Conservation (phyloP, 805 yeast species). For the Jamesozyma spencerorum region DNA sequence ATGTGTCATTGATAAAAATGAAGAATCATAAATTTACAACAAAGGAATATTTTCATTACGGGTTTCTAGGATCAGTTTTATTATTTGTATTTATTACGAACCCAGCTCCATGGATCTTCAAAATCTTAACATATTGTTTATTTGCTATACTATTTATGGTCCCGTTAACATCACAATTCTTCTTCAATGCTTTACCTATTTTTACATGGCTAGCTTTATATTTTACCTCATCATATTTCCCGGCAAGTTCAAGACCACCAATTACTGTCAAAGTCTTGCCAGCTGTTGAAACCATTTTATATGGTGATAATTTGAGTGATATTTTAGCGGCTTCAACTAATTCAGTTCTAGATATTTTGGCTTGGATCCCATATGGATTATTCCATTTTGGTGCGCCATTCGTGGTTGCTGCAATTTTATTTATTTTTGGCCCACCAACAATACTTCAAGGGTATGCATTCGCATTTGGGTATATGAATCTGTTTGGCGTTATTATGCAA, state of each 20-base stretch:
- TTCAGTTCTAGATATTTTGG: slow-evolving; percentile 64
- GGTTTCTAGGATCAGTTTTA: slow-evolving; percentile 43
- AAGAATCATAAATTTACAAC: slow-evolving; percentile 35
- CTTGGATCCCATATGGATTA: slow-evolving; percentile 93
- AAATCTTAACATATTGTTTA: slow-evolving; percentile 28
- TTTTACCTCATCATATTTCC: slow-evolving; percentile 67
- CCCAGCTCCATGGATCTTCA: slow-evolving; percentile 43
- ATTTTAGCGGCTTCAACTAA: slow-evolving; percentile 67
- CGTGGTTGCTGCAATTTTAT: slow-evolving; percentile 66
- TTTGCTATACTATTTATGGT: slow-evolving; percentile 43
- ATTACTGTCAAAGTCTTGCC: slow-evolving; percentile 83
- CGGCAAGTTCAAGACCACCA: slow-evolving; percentile 71
- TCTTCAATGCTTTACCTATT: slow-evolving; percentile 73
- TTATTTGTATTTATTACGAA: slow-evolving; percentile 48
- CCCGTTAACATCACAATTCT: slow-evolving; percentile 79
- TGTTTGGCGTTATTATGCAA: slow-evolving; percentile 76
- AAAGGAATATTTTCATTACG: slow-evolving; percentile 45
- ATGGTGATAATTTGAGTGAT: slow-evolving; percentile 83
- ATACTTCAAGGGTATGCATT: slow-evolving; percentile 75
- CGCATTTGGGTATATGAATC: slow-evolving; percentile 91
- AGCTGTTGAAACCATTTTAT: slow-evolving; percentile 81
- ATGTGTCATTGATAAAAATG: slow-evolving; percentile 34
- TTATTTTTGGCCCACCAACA: slow-evolving; percentile 87
- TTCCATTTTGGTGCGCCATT: slow-evolving; percentile 88
- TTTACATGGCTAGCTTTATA: slow-evolving; percentile 78